Percentiles rank a stretch among this genome's conserved stretches.
phyloP scores from a whole-genome alignment of 2,329 filamentous ascomycete genomes.

The Paraphoma chrysanthemicola region DNA sequence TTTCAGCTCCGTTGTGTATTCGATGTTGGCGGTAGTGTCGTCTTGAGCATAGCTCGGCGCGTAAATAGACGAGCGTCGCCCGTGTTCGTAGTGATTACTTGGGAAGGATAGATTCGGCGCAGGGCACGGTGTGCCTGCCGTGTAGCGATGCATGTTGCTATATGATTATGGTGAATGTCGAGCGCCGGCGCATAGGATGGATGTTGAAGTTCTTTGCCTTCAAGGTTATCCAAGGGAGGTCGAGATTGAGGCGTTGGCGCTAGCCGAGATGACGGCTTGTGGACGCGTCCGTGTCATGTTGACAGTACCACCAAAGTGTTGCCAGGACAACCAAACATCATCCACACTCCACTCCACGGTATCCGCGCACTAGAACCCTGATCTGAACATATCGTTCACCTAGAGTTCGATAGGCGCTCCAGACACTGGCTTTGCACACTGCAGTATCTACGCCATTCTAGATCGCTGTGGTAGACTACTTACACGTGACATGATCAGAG shows the following conservation, averaged over 20 bases:
- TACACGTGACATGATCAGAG: too few species aligned
- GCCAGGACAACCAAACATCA: neutral
- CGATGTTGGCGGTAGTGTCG: slow-evolving; percentile 46
- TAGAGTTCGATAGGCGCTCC: too few species aligned
- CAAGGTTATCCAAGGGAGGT: slow-evolving; percentile 14
- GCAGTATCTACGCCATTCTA: too few species aligned
- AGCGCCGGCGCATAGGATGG: slow-evolving; percentile 27
- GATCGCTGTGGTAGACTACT: too few species aligned
- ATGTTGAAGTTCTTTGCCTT: slow-evolving; percentile 1
- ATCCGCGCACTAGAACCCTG: too few species aligned
- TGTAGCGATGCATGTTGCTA: slow-evolving; percentile 42
- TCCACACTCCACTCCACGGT: neutral
- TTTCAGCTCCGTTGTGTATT: slow-evolving; percentile 48
- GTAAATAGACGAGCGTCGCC: slow-evolving; percentile 34
- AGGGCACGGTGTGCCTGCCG: slow-evolving; percentile 46
- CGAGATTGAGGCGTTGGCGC: slow-evolving; percentile 1
- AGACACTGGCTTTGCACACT: too few species aligned
- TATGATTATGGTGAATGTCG: slow-evolving; percentile 8
- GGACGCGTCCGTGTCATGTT: neutral
- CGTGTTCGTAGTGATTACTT: slow-evolving; percentile 36
- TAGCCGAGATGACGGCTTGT: neutral
- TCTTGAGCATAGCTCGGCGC: slow-evolving; percentile 42
- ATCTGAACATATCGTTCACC: too few species aligned
- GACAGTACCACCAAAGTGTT: neutral
- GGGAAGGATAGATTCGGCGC: slow-evolving; percentile 35